Conservation (phyloP, 2,329 filamentous ascomycete species). For the Calonectria pauciramosa region DNA sequence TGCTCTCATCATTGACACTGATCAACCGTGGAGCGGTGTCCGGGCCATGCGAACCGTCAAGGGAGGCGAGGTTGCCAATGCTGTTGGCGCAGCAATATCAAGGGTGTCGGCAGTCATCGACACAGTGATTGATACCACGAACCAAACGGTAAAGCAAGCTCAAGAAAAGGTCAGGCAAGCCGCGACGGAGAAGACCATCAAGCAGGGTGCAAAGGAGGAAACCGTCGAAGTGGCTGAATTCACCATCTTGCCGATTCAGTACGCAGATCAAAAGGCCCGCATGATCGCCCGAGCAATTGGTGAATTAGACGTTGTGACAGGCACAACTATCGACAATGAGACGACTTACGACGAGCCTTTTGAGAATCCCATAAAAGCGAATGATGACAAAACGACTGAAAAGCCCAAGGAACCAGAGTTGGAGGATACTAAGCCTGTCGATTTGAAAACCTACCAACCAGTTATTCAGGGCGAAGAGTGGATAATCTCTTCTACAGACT, state of each 20-base stretch:
- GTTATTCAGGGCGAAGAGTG: constrained; percentile 50
- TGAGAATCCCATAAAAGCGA: too few species aligned
- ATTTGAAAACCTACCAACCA: constrained; percentile 11
- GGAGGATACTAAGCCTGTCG: neutral
- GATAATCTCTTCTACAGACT: constrained; percentile 60
- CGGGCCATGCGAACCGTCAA: constrained; percentile 49
- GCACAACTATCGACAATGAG: neutral
- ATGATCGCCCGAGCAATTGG: constrained; percentile 21
- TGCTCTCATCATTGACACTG: constrained; percentile 55
- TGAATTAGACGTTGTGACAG: neutral
- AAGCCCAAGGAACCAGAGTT: neutral
- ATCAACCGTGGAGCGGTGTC: constrained; percentile 51
- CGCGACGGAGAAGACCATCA: constrained; percentile 5
- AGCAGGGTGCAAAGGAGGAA: constrained; percentile 21
- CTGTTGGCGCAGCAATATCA: constrained; percentile 63
- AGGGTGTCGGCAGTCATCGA: constrained; percentile 49
- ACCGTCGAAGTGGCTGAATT: constrained; percentile 19
- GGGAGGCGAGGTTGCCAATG: constrained; percentile 59
- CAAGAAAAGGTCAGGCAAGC: constrained; percentile 13
- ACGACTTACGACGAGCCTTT: neutral
- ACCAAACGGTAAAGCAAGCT: constrained; percentile 12
- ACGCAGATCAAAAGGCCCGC: constrained; percentile 17
- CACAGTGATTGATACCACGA: constrained; percentile 1
- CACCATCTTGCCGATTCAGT: constrained; percentile 20
- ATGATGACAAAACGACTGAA: neutral